Evolutionary conservation across 768 basidiomycete species (phyloP), one percentile per base, ranked within the genome.

Genomic region (Naganishia vishniacii): DNA sequence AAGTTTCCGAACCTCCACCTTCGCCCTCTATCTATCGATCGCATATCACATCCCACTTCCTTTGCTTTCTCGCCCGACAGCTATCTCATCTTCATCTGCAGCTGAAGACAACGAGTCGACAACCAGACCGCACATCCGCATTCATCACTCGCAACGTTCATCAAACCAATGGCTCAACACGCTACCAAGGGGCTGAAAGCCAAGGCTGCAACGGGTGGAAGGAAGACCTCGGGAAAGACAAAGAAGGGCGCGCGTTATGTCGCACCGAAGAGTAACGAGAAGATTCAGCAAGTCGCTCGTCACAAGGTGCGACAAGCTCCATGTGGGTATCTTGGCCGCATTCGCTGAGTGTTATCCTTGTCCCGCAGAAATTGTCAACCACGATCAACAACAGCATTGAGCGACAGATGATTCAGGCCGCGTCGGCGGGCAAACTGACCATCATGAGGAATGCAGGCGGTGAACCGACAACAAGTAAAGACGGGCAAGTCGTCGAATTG

Each of bases 311-410:
- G 62, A 11, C 20, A 16, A n/a, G 18, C 0, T 41, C 20, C 12
- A 12, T 26, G 13, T 3, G 4, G 25, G 7, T 4, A 16, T 7
- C 23, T 41, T 3, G 4, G 3, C 3, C 13, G 12, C 13, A 23
- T 25, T 16, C 3, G 20, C 53, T 56, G 23, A 56, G 8, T 7
- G 7, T 37, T 26, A 40, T 6, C 31, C 2, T 5, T 18, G 13
- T n/a, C 12, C 23, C 32, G n/a, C 34, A 94, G 91, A 81, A 84
- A 72, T 81, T 95, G 68, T 87, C 87, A 65, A 87, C 90, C 58
- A 92, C 91, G 79, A 92, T 95, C 74, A 91, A 88, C 76, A 86
- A 84, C 75, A 89, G 88, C 23, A 92, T 97, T 71, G 92, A 97
- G 76, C 82, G 83, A 61, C 91, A 93, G 78, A 90, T 92, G 85